Percentiles rank a stretch among this genome's conserved stretches.
These are phyloP conservation scores for Cercospora sojina DNA, from an alignment of 2,329 filamentous ascomycete species.

Conservation along the genomic window DNA sequence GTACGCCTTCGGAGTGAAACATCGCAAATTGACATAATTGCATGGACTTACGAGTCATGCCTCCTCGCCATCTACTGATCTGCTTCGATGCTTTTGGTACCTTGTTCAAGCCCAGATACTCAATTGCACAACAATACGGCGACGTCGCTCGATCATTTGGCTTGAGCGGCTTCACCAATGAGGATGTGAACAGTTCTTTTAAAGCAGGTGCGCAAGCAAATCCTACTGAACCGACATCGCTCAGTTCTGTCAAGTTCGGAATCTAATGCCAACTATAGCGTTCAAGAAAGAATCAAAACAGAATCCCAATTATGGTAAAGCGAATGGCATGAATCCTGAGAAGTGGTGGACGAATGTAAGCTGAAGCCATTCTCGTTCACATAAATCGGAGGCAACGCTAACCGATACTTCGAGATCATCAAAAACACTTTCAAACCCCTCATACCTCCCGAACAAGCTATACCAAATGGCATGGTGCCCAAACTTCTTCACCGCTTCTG, in stretches of 20 bases:
- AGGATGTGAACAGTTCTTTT: constrained; percentile 45
- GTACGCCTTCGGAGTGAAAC: neutral
- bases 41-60: too few relatives aligned
- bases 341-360: constrained; percentile 62
- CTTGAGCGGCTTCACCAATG: constrained; percentile 45
- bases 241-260: too few relatives aligned
- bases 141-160: constrained; percentile 54
- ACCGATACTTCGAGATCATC: constrained; percentile 48
- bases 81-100: constrained; percentile 68
- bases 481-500: constrained; percentile 56
- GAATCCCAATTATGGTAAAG: constrained; percentile 61
- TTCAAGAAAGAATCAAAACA: constrained; percentile 49
- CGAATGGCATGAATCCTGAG: constrained; percentile 51
- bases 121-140: constrained; percentile 57
- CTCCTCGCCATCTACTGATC: constrained; percentile 51
- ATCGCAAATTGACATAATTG: neutral
- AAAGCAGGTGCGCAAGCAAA: constrained; percentile 36
- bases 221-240: neutral
- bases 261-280: too few relatives aligned
- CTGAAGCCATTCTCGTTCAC: neutral
- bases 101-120: constrained; percentile 54
- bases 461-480: constrained; percentile 50
- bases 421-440: constrained; percentile 53
- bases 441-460: constrained; percentile 30
- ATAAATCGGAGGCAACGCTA: neutral